Conservation (phyloP, 352 stramenopile species). For the Pythium angustatum region DNA sequence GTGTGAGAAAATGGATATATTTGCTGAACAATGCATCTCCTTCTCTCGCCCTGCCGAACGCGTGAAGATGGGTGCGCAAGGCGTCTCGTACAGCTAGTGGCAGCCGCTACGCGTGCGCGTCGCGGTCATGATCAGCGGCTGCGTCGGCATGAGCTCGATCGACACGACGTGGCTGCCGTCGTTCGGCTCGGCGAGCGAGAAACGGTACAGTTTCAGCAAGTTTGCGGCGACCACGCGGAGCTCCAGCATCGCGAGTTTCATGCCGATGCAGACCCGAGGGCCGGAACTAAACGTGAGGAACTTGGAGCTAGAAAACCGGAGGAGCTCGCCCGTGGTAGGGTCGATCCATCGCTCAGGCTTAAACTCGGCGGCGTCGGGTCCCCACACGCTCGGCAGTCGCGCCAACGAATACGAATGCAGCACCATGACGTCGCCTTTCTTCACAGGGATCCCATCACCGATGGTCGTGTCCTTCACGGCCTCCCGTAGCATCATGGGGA, state of each 20-base stretch:
- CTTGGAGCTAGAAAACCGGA: slow-evolving; percentile 11
- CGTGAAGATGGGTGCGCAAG: too few species aligned
- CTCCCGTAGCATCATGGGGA: slow-evolving; percentile 59
- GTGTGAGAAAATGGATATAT: too few species aligned
- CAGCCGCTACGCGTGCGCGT: too few species aligned
- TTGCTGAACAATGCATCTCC: too few species aligned
- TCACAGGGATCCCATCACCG: neutral
- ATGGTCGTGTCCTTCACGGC: slow-evolving; percentile 61
- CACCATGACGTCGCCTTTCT: neutral
- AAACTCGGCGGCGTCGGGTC: slow-evolving; percentile 38
- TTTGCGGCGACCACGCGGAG: slow-evolving; percentile 21
- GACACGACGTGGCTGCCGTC: slow-evolving; percentile 10
- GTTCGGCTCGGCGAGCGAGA: slow-evolving; percentile 10
- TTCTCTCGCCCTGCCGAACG: too few species aligned
- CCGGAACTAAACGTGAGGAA: slow-evolving; percentile 45
- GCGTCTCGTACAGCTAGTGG: too few species aligned
- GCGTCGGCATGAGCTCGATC: neutral
- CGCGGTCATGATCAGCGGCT: neutral
- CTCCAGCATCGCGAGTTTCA: slow-evolving; percentile 54
- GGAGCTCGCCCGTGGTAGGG: neutral
- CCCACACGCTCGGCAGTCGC: slow-evolving; percentile 25
- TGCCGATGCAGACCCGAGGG: slow-evolving; percentile 47
- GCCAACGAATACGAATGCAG: slow-evolving; percentile 34
- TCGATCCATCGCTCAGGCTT: slow-evolving; percentile 76
- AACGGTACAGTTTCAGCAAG: slow-evolving; percentile 13